Conservation (phyloP, 495 filamentous ascomycete species). For the Tuber melanosporum region DNA sequence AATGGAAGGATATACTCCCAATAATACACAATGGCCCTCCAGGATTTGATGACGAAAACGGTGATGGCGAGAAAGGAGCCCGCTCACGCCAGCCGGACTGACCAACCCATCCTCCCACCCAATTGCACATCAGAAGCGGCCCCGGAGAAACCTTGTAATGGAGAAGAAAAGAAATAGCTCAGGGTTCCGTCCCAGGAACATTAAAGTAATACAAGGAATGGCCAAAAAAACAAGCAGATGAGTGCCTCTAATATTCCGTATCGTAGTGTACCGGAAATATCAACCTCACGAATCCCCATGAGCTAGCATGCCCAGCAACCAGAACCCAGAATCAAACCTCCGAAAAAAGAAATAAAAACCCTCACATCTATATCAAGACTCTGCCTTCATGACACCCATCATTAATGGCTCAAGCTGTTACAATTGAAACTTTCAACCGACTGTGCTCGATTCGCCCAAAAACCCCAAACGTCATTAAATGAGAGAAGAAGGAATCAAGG, state of each 20-base stretch:
- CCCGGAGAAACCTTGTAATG: not conserved
- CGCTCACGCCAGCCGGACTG: not conserved
- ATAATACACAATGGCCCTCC: not conserved
- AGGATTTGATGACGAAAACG: not conserved
- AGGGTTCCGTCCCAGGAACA: not conserved
- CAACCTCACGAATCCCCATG: not conserved
- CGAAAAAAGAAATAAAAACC: conserved; percentile 9
- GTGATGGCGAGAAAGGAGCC: not conserved
- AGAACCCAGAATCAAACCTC: not conserved
- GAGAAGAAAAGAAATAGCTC: not conserved
- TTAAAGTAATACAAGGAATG: not conserved
- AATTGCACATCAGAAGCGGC: not conserved
- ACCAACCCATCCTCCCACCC: not conserved
- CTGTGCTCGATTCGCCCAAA: conserved; percentile 9
- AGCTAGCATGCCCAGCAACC: not conserved
- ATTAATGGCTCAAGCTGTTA: conserved; percentile 20
- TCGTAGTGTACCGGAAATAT: not conserved
- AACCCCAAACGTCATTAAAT: conserved; percentile 22
- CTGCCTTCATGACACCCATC: conserved; percentile 20
- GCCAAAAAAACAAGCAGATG: not conserved
- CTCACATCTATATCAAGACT: conserved; percentile 7
- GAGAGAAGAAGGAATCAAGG: conserved; percentile 37
- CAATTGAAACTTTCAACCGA: conserved; percentile 31
- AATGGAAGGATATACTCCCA: not conserved
- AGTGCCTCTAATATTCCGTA: not conserved